Conservation (phyloP, 257 asterid species). For the Solanum neorickii region DNA sequence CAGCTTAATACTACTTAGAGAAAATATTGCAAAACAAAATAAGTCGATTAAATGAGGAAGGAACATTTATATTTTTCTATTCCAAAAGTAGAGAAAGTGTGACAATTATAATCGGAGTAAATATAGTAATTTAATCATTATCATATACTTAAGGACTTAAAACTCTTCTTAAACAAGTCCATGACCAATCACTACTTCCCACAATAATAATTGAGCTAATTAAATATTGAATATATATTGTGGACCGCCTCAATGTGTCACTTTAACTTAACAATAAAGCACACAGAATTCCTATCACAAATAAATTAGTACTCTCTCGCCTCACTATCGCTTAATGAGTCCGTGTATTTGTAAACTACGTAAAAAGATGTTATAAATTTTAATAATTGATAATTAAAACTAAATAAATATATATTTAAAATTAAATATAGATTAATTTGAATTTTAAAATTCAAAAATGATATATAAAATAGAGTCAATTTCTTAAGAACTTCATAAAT, state of each 20-base stretch:
- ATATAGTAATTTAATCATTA: neutral
- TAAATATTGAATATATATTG: neutral
- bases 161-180: neutral
- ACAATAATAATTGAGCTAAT: constrained; percentile 20
- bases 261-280: constrained; percentile 19
- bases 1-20: neutral
- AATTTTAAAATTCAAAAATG: too few species aligned
- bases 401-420: too few species aligned
- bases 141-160: neutral
- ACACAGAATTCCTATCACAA: constrained; percentile 1
- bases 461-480: neutral
- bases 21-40: neutral
- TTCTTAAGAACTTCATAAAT: too few species aligned
- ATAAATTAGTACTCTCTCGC: neutral
- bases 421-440: too few species aligned
- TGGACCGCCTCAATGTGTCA: constrained; percentile 15
- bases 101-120: neutral
- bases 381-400: too few species aligned
- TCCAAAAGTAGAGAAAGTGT: neutral
- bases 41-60: neutral
- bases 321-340: neutral
- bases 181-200: neutral
- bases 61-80: neutral
- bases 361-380: too few species aligned
- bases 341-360: too few species aligned